Evolutionary conservation across 164 flowering plant species (phyloP).

Genomic region (Aristolochia contorta): DNA sequence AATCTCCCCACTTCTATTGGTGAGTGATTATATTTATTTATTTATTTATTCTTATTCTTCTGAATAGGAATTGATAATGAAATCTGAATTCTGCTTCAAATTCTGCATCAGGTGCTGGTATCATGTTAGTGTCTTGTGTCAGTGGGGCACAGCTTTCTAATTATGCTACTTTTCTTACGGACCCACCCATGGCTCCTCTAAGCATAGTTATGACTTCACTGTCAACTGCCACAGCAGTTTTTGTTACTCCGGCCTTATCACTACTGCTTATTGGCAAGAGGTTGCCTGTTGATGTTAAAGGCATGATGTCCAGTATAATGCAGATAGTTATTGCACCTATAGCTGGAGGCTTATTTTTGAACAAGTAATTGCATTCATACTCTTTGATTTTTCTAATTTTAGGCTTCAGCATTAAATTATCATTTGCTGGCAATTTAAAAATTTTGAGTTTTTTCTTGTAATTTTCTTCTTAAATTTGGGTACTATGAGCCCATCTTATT

Average conservation of each 20-base stretch:
- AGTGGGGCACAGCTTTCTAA: constrained; percentile 96
- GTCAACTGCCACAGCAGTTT: constrained; percentile 82
- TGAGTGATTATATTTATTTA: constrained; percentile 17
- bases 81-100: constrained; percentile 7
- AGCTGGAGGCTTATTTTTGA: constrained; percentile 73
- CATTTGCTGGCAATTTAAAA: neutral
- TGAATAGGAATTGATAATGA: neutral
- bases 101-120: constrained; percentile 72
- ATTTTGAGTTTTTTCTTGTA: too few species aligned
- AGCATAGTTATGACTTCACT: constrained; percentile 96
- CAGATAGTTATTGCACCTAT: constrained; percentile 90
- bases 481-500: too few species aligned
- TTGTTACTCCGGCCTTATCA: constrained; percentile 78
- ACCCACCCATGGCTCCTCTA: constrained; percentile 82
- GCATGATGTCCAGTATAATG: constrained; percentile 80
- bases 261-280: constrained; percentile 80
- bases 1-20: constrained; percentile 78
- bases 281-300: constrained; percentile 87
- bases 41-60: neutral
- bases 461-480: too few species aligned
- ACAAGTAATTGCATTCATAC: constrained; percentile 33
- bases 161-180: constrained; percentile 92
- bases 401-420: neutral
- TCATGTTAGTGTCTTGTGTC: constrained; percentile 89
- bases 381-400: neutral